Evolutionary conservation across 169 alveolate genomes (phyloP), one percentile per base, ranked within the genome.

Genomic region (Perkinsus marinus): DNA sequence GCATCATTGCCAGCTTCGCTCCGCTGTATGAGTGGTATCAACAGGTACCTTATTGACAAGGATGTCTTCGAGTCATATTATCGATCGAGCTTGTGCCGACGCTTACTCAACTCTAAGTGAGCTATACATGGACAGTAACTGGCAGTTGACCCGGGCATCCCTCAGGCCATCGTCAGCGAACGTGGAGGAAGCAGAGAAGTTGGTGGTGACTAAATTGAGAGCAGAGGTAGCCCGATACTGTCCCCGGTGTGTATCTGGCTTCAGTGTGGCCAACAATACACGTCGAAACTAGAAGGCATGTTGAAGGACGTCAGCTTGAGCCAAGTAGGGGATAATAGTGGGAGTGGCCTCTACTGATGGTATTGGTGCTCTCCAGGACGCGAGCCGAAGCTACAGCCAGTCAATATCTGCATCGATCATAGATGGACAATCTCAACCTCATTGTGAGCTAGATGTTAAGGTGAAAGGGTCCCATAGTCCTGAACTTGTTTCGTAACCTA

Each of bases 61-160:
- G 95, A 94, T 39, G 92, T 94, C 90, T 94, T 94, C 39, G 95
- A 92, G 46, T 92, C 92, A 36, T 68, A 91, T 91, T 94, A 94
- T 92, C 92, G 92, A 89, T 57, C 79, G 9, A 57, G 79, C 79
- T 16, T 57, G 0, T 57, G 79, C 22, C 79, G 79, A 30, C 79
- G 79, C 5, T 57, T 57, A 16, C 79, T 57, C 37, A 57, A 57
- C 34, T 57, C 79, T 92, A 91, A 68, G 94, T 90, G 13, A 68
- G 91, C 7, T 13, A n/a, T n/a, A n/a, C n/a, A n/a, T n/a, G n/a
- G n/a, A n/a, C n/a, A n/a, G n/a, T n/a, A n/a, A n/a, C n/a, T n/a
- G n/a, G n/a, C n/a, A n/a, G n/a, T n/a, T n/a, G n/a, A n/a, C 79
- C 36, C 79, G 26, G 79, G 7, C 22, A 13, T 26, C 22, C 34